A percentile compares a stretch with the other conserved stretches of the same genome.
Conservation (phyloP, 2,329 filamentous ascomycete species). For the Juglanconis sp. region DNA sequence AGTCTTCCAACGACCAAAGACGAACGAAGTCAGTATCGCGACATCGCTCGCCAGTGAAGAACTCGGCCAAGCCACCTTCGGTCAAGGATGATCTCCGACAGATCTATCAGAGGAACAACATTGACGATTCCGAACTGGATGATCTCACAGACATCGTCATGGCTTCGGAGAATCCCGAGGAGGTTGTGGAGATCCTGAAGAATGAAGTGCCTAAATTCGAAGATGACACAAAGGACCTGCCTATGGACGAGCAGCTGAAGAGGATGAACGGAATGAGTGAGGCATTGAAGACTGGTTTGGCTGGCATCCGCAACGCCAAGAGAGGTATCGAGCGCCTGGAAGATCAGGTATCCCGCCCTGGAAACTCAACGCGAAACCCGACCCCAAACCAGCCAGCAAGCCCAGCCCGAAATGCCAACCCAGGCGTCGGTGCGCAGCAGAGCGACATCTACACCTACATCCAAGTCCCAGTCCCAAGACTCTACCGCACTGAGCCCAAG, state of each 20-base stretch:
- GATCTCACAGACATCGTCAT: constrained; percentile 51
- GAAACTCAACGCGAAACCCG: constrained; percentile 17
- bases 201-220: constrained; percentile 7
- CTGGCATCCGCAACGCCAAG: constrained; percentile 52
- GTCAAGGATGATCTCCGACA: constrained; percentile 55
- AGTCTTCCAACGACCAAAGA: constrained; percentile 28
- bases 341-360: constrained; percentile 43
- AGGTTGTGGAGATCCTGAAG: constrained; percentile 27
- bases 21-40: constrained; percentile 40
- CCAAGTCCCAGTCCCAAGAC: constrained; percentile 42
- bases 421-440: neutral
- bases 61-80: constrained; percentile 51
- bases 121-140: constrained; percentile 59
- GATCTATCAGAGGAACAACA: constrained; percentile 49
- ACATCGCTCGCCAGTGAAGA: constrained; percentile 44
- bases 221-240: constrained; percentile 17
- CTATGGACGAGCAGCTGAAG: constrained; percentile 40
- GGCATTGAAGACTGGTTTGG: constrained; percentile 47
- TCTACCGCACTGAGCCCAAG: constrained; percentile 42
- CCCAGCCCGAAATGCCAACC: constrained; percentile 4
- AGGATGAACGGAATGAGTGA: constrained; percentile 50
- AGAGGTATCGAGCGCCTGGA: constrained; percentile 58
- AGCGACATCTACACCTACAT: constrained; percentile 32
- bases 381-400: neutral
- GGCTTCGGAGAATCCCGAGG: constrained; percentile 25